Evolutionary conservation across 129 eudicot species (phyloP).

Genomic region (Artemisia annua): DNA sequence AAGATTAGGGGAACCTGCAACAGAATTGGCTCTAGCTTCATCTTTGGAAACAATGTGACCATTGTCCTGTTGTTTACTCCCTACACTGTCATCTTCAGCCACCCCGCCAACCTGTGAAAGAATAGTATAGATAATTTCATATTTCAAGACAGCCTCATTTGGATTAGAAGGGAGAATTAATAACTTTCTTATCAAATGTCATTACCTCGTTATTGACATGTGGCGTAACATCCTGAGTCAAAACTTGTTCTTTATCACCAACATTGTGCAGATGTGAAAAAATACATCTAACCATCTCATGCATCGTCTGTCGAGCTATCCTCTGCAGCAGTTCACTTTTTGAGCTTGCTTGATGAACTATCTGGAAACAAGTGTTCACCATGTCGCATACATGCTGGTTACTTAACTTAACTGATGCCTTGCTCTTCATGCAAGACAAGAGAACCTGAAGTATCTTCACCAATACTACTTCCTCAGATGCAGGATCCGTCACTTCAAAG

Average conservation of each 20-base stretch:
- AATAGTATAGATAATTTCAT: constrained; percentile 2
- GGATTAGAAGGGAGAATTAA: no score
- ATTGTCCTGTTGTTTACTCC: constrained; percentile 35
- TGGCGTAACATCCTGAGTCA: constrained; percentile 29
- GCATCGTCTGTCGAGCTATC: constrained; percentile 85
- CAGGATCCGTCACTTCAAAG: constrained; percentile 70
- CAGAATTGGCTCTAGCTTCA: constrained; percentile 20
- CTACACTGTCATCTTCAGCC: no score
- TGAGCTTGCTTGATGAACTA: constrained; percentile 86
- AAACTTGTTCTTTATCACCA: constrained; percentile 37
- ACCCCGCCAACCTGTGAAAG: constrained; percentile 36
- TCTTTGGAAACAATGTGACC: constrained; percentile 33
- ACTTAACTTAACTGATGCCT: constrained; percentile 48
- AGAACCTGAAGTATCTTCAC: constrained; percentile 69
- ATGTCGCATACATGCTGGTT: constrained; percentile 61
- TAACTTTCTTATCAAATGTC: neutral
- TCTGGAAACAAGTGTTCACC: constrained; percentile 59
- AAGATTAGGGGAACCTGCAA: constrained; percentile 20
- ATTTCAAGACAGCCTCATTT: neutral
- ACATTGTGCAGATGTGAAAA: constrained; percentile 68
- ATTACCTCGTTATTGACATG: constrained; percentile 30
- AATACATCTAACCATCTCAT: constrained; percentile 75
- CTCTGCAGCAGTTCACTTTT: constrained; percentile 82
- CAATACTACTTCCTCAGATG: constrained; percentile 63
- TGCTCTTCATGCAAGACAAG: constrained; percentile 60